phyloP scores from a whole-genome alignment of 2,329 filamentous ascomycete species.

The Tolypocladium ophioglossoides region DNA sequence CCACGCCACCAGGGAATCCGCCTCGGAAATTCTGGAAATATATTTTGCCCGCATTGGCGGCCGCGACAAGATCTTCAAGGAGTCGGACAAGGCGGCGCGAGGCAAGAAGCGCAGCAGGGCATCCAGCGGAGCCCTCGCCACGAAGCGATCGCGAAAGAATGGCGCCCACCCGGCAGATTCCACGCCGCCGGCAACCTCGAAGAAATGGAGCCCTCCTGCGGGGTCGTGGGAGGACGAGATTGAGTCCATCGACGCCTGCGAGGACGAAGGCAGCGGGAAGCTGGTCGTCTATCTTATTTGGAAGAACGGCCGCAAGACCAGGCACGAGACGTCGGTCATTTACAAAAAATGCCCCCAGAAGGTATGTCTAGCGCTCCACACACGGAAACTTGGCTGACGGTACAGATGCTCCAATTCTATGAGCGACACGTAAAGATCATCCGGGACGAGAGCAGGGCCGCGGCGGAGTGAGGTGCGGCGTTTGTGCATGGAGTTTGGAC shows the following conservation, averaged over 20 bases:
- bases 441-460: constrained; percentile 21
- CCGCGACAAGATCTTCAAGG: constrained; percentile 40
- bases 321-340: constrained; percentile 57
- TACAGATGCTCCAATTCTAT: constrained; percentile 49
- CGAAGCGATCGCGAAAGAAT: constrained; percentile 37
- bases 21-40: constrained; percentile 48
- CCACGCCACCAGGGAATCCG: constrained; percentile 36
- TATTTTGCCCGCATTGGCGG: constrained; percentile 58
- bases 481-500: neutral
- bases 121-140: constrained; percentile 24
- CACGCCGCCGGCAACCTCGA: constrained; percentile 35
- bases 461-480: constrained; percentile 4
- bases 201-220: constrained; percentile 54
- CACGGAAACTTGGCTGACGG: constrained; percentile 1
- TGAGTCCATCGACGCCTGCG: constrained; percentile 58
- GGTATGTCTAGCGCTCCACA: constrained; percentile 28
- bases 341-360: constrained; percentile 72
- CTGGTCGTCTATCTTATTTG: constrained; percentile 62
- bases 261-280: constrained; percentile 48
- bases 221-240: constrained; percentile 73
- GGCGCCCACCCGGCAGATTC: constrained; percentile 37
- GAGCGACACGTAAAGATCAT: constrained; percentile 47
- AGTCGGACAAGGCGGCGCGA: constrained; percentile 37
- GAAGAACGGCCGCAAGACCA: constrained; percentile 64
- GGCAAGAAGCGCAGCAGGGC: constrained; percentile 49